Percentiles rank a stretch among this genome's conserved stretches.
Evolutionary conservation across 2,329 filamentous ascomycete genomes (phyloP).

Genomic region (Arthrobotrys iridis): DNA sequence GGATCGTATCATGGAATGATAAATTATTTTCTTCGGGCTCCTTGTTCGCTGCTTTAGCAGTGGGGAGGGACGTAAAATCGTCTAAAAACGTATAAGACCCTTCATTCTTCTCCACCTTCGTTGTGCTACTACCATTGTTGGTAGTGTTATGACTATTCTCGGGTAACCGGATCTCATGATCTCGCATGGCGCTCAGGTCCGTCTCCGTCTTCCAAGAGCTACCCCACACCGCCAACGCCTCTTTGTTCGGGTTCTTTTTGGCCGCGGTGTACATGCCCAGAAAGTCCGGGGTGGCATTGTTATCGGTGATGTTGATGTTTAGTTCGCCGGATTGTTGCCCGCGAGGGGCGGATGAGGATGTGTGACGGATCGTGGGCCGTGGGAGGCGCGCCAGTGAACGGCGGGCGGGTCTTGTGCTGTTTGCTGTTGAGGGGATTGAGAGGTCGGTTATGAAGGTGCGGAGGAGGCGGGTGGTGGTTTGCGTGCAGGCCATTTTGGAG

Average conservation of each 20-base stretch:
- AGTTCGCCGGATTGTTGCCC: conserved; percentile 34
- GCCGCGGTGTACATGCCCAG: conserved; percentile 21
- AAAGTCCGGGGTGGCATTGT: conserved; percentile 16
- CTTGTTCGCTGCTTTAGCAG: neutral
- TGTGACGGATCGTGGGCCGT: conserved; percentile 20
- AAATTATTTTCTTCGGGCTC: neutral
- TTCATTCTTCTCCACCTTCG: neutral
- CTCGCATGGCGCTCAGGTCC: conserved; percentile 26
- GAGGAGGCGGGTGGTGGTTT: conserved; percentile 44
- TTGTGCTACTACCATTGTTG: neutral
- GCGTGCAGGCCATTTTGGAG: conserved; percentile 36
- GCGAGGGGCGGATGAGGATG: conserved; percentile 31
- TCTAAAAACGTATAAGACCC: conserved; percentile 32
- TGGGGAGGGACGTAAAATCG: conserved; percentile 10
- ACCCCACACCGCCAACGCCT: conserved; percentile 26
- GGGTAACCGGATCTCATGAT: neutral
- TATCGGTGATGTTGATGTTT: neutral
- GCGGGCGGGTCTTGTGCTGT: neutral
- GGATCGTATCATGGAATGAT: neutral
- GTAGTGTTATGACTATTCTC: conserved; percentile 5
- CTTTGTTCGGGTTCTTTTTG: conserved; percentile 12
- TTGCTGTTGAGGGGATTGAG: conserved; percentile 13
- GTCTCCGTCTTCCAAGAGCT: conserved; percentile 39
- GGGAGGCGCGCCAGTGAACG: conserved; percentile 2
- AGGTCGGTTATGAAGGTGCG: conserved; percentile 36